phyloP scores from a whole-genome alignment of 2,329 filamentous ascomycete species.

The Lojkania enalia region DNA sequence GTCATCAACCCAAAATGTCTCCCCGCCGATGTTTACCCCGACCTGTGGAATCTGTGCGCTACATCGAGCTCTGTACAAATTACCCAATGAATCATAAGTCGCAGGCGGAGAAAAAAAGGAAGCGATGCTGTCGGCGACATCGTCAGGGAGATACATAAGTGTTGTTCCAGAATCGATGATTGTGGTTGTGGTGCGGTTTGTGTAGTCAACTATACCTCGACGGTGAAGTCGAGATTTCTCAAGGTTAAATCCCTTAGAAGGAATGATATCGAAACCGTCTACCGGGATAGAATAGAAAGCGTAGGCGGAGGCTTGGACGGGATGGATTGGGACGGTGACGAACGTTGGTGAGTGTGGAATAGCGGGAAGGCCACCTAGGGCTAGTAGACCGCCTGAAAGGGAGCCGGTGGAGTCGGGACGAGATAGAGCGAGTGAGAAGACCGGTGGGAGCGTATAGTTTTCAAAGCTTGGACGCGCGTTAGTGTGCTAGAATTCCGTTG shows the following conservation, averaged over 20 bases:
- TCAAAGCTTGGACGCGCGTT: slow-evolving; percentile 14
- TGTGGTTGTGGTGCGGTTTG: slow-evolving; percentile 12
- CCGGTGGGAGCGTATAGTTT: slow-evolving; percentile 11
- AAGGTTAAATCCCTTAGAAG: no score
- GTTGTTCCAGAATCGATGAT: slow-evolving; percentile 33
- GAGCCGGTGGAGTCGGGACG: slow-evolving; percentile 18
- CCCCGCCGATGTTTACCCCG: slow-evolving; percentile 10
- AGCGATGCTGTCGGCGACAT: slow-evolving; percentile 22
- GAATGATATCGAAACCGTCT: slow-evolving; percentile 27
- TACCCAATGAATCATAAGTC: slow-evolving; percentile 5
- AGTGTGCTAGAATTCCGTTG: neutral
- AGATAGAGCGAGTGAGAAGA: slow-evolving; percentile 32
- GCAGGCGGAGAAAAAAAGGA: slow-evolving; percentile 25
- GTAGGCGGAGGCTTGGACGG: slow-evolving; percentile 17
- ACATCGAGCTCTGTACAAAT: slow-evolving; percentile 22
- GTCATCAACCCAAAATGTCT: slow-evolving; percentile 8
- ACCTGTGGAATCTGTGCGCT: slow-evolving; percentile 11
- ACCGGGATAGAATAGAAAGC: slow-evolving; percentile 31
- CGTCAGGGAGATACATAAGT: slow-evolving; percentile 27
- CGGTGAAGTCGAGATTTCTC: neutral
- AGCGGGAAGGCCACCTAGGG: slow-evolving; percentile 34
- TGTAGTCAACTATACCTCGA: neutral
- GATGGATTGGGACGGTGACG: slow-evolving; percentile 22
- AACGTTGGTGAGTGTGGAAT: slow-evolving; percentile 19
- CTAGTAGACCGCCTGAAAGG: slow-evolving; percentile 28